These are phyloP conservation scores for Alliaria petiolata DNA, from an alignment of 345 rosid genomes.

Conservation along the genomic window DNA sequence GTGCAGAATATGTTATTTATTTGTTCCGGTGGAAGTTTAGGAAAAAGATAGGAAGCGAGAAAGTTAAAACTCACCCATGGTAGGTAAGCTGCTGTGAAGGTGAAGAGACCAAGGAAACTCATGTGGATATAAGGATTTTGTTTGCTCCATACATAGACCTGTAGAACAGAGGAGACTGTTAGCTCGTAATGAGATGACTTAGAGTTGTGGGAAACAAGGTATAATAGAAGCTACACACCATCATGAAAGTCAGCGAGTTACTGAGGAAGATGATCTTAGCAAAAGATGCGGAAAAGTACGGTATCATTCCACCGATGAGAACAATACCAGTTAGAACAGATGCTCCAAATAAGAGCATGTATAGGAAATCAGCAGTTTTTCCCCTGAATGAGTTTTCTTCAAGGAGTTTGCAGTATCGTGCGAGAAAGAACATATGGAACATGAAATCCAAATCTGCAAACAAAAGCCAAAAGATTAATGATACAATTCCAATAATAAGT, in stretches of 20 bases:
- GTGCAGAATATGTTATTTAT: neutral
- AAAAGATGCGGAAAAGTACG: slow-evolving; percentile 86
- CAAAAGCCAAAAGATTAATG: too few species aligned
- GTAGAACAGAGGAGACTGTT: neutral
- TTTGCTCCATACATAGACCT: slow-evolving; percentile 99
- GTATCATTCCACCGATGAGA: slow-evolving; percentile 91
- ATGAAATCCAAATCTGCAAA: slow-evolving; percentile 88
- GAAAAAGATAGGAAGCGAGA: neutral
- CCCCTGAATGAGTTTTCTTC: slow-evolving; percentile 99
- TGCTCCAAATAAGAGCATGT: slow-evolving; percentile 98
- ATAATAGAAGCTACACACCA: slow-evolving; percentile 51
- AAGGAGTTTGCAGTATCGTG: slow-evolving; percentile 97
- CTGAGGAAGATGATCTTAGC: slow-evolving; percentile 96
- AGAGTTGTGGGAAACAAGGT: neutral
- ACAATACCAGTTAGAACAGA: slow-evolving; percentile 79
- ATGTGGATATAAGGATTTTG: slow-evolving; percentile 97
- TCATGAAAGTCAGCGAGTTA: slow-evolving; percentile 98
- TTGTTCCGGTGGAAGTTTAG: neutral
- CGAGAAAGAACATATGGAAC: slow-evolving; percentile 99
- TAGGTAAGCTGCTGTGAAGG: slow-evolving; percentile 92
- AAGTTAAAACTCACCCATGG: slow-evolving; percentile 76
- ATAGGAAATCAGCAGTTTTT: slow-evolving; percentile 94
- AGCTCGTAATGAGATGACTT: neutral
- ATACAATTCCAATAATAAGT: too few species aligned
- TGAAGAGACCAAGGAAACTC: slow-evolving; percentile 97